Conservation (phyloP, 2,329 filamentous ascomycete genomes). For the Trichoderma endophyticum region DNA sequence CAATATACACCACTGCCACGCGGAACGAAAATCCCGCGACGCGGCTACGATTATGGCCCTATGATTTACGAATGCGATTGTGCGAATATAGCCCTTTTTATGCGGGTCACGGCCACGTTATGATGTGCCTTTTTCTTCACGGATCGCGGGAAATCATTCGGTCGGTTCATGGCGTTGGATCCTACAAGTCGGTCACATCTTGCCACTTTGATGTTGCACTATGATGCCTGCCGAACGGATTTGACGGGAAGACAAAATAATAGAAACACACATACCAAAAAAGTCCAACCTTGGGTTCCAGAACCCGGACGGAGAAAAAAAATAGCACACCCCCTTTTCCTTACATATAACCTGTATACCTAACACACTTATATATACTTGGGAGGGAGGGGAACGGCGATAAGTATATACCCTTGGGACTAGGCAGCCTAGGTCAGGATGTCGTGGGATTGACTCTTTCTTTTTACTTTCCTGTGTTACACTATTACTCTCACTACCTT, state of each 20-base stretch:
- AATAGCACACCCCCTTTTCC: neutral
- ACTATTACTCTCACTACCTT: constrained; percentile 10
- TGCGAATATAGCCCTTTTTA: constrained; percentile 11
- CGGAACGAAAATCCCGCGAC: neutral
- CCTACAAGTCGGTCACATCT: neutral
- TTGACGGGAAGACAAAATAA: neutral
- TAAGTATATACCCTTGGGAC: constrained; percentile 18
- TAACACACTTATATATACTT: constrained; percentile 19
- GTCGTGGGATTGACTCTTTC: constrained; percentile 9
- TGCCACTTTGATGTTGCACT: neutral
- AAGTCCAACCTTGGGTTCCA: neutral
- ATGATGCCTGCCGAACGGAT: constrained; percentile 3
- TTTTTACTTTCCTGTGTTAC: constrained; percentile 3
- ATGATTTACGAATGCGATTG: constrained; percentile 18
- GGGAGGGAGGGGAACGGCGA: constrained; percentile 8
- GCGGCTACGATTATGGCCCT: constrained; percentile 13
- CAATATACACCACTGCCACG: neutral
- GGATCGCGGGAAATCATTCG: constrained; percentile 3
- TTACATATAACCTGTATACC: constrained; percentile 19
- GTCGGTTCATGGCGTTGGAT: constrained; percentile 11
- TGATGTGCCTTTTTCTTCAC: constrained; percentile 10
- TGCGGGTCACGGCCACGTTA: constrained; percentile 7
- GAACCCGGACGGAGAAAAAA: neutral
- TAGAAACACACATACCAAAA: neutral
- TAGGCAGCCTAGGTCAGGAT: constrained; percentile 12